Percentiles rank a stretch among this genome's conserved stretches.
These are phyloP conservation scores for Camelina laxa DNA, from an alignment of 345 rosid species.

Conservation along the genomic window DNA sequence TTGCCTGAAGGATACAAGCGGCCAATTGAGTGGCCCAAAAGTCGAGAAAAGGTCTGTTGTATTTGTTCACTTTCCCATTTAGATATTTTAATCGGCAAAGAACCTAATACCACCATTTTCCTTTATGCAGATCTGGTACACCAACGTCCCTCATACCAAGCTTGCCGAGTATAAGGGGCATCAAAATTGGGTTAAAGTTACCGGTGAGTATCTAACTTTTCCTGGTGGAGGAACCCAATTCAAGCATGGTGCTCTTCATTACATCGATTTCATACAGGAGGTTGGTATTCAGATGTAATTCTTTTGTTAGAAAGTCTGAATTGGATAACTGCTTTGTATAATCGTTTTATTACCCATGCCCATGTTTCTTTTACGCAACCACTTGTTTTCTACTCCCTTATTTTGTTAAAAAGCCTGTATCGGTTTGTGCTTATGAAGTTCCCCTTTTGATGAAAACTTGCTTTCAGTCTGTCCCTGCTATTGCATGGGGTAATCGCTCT, in stretches of 20 bases:
- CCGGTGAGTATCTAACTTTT: conserved; percentile 91
- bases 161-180: conserved; percentile 92
- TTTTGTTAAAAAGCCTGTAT: not conserved
- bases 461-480: conserved; percentile 75
- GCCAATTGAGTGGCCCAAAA: conserved; percentile 88
- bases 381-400: conserved; percentile 16
- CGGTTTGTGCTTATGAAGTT: conserved; percentile 22
- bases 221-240: conserved; percentile 99
- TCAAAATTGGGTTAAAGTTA: conserved; percentile 97
- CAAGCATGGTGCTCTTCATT: conserved; percentile 90
- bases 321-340: not conserved
- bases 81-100: not conserved
- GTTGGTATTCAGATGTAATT: conserved; percentile 47
- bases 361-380: conserved; percentile 6
- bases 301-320: conserved; percentile 12
- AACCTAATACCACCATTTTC: conserved; percentile 20
- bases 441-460: conserved; percentile 27
- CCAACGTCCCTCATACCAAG: conserved; percentile 91
- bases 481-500: conserved; percentile 84
- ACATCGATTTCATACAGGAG: conserved; percentile 92
- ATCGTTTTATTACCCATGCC: conserved; percentile 2
- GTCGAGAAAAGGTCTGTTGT: conserved; percentile 84
- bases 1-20: conserved; percentile 85
- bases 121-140: conserved; percentile 80
- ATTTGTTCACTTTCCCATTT: not conserved